Percentiles rank a stretch among this genome's conserved stretches.
Conservation (phyloP, 352 stramenopile species). For the Phytophthora europaea region DNA sequence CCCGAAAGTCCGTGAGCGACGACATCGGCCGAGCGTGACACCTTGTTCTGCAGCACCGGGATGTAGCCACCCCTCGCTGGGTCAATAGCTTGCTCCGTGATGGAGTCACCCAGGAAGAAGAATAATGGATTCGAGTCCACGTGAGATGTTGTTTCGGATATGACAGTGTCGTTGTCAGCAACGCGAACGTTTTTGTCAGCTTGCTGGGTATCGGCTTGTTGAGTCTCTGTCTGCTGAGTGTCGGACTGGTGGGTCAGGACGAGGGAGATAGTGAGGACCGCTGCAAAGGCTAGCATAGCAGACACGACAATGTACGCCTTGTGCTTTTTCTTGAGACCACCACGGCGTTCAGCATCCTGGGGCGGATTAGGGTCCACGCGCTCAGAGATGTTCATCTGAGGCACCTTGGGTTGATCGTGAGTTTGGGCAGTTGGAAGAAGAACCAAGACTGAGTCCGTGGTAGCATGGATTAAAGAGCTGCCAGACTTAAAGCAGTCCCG, state of each 20-base stretch:
- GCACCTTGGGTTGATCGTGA: neutral
- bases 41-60: constrained; percentile 35
- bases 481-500: neutral
- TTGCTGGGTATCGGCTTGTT: neutral
- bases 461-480: neutral
- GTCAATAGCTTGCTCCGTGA: constrained; percentile 44
- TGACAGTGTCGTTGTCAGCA: neutral
- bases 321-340: neutral
- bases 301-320: neutral
- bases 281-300: neutral
- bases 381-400: neutral
- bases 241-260: neutral
- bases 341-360: neutral
- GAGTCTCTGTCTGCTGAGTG: neutral
- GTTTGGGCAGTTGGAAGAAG: neutral
- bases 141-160: neutral
- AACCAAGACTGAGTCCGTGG: neutral
- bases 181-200: neutral
- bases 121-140: neutral
- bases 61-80: constrained; percentile 33
- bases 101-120: constrained; percentile 42
- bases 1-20: constrained; percentile 44
- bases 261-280: neutral
- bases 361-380: neutral
- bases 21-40: constrained; percentile 41